Evolutionary conservation across 176 grass and related monocot genomes (phyloP).

Genomic region (Phyllostachys edulis): DNA sequence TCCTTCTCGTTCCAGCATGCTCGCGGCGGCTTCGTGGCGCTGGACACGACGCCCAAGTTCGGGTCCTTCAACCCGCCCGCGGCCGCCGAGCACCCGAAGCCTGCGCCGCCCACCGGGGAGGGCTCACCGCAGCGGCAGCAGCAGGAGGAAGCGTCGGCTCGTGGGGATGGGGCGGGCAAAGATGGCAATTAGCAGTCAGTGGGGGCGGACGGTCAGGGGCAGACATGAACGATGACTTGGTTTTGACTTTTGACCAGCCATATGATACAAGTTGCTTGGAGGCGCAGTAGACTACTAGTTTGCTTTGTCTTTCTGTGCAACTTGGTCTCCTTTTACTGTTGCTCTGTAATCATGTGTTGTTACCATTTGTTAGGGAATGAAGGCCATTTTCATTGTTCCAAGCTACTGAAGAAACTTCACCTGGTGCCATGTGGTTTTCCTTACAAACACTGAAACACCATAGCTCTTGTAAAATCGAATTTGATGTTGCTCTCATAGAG

Average conservation of each 20-base stretch:
- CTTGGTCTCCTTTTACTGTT: background rate
- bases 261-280: background rate
- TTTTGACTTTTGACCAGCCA: conserved; percentile 1
- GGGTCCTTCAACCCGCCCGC: conserved; percentile 64
- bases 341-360: background rate
- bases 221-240: background rate
- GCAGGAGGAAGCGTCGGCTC: background rate
- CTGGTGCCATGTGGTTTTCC: background rate
- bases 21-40: conserved; percentile 53
- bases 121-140: background rate
- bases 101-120: background rate
- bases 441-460: background rate
- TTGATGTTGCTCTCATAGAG: background rate
- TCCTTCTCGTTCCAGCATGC: conserved; percentile 74
- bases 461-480: background rate
- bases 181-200: background rate
- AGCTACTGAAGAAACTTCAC: background rate
- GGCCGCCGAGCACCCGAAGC: background rate
- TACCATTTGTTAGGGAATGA: background rate
- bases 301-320: background rate
- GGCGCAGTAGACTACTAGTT: background rate
- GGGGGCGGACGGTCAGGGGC: background rate
- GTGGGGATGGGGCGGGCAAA: background rate
- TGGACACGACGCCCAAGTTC: conserved; percentile 88
- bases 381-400: background rate